A percentile compares a stretch with the other conserved stretches of the same genome.
phyloP scores from a whole-genome alignment of 129 eudicot species.

The Erigeron canadensis region DNA sequence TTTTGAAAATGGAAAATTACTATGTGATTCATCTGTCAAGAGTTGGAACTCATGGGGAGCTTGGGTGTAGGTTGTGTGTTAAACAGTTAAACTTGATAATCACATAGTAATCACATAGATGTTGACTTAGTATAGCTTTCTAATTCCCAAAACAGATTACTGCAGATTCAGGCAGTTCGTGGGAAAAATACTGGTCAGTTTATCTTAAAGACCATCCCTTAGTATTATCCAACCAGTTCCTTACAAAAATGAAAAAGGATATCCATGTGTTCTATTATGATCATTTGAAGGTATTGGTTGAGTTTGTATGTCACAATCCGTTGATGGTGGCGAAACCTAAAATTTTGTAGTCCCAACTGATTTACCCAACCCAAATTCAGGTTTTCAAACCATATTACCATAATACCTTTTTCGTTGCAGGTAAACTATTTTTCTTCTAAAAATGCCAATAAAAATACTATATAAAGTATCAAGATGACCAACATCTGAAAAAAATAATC shows the following conservation, averaged over 20 bases:
- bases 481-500: neutral
- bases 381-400: slow-evolving; percentile 28
- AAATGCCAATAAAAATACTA: neutral
- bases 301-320: slow-evolving; percentile 89
- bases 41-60: slow-evolving; percentile 99
- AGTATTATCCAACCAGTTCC: slow-evolving; percentile 97
- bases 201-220: slow-evolving; percentile 57
- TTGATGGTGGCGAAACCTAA: slow-evolving; percentile 87
- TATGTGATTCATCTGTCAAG: slow-evolving; percentile 96
- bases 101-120: too few species aligned
- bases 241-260: slow-evolving; percentile 74
- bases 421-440: neutral
- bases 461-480: neutral
- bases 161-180: slow-evolving; percentile 73
- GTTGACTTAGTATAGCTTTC: neutral
- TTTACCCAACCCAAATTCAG: slow-evolving; percentile 95
- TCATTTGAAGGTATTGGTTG: slow-evolving; percentile 63
- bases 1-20: slow-evolving; percentile 73
- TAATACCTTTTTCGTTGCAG: neutral
- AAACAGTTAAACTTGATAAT: neutral
- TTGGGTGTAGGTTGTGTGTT: slow-evolving; percentile 77
- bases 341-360: slow-evolving; percentile 70
- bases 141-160: slow-evolving; percentile 58
- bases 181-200: slow-evolving; percentile 89
- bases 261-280: slow-evolving; percentile 69